Conservation (phyloP, 495 filamentous ascomycete species). For the Aspergillus sclerotiicarbonarius region DNA sequence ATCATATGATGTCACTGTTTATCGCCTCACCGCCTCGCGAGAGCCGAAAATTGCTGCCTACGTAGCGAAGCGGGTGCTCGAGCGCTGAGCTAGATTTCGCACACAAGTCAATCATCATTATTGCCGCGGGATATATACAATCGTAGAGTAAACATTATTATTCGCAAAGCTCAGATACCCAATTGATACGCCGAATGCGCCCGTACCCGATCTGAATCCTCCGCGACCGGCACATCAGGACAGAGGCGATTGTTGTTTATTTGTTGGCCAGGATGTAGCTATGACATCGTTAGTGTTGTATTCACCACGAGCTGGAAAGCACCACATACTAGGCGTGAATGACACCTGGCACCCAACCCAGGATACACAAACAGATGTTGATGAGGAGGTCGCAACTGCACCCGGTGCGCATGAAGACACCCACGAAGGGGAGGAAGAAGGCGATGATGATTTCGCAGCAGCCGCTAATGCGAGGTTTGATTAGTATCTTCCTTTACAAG, state of each 20-base stretch:
- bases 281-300: neutral
- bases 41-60: neutral
- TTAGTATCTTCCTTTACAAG: neutral
- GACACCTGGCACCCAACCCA: conserved; percentile 1
- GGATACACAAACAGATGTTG: conserved; percentile 6
- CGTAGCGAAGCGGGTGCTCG: neutral
- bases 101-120: neutral
- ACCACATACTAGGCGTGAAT: conserved; percentile 3
- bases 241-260: neutral
- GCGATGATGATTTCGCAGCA: conserved; percentile 7
- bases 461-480: neutral
- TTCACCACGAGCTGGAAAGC: neutral
- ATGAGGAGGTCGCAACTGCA: conserved; percentile 5
- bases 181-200: conserved; percentile 3
- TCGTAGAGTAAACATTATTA: neutral
- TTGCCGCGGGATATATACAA: conserved; percentile 2
- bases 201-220: neutral
- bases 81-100: neutral
- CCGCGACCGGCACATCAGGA: neutral
- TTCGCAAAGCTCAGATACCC: neutral
- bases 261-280: conserved; percentile 7
- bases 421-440: conserved; percentile 6
- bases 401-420: conserved; percentile 4
- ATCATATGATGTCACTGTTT: neutral
- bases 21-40: neutral